Evolutionary conservation across 345 rosid genomes (phyloP).

Genomic region (Litchi chinensis): DNA sequence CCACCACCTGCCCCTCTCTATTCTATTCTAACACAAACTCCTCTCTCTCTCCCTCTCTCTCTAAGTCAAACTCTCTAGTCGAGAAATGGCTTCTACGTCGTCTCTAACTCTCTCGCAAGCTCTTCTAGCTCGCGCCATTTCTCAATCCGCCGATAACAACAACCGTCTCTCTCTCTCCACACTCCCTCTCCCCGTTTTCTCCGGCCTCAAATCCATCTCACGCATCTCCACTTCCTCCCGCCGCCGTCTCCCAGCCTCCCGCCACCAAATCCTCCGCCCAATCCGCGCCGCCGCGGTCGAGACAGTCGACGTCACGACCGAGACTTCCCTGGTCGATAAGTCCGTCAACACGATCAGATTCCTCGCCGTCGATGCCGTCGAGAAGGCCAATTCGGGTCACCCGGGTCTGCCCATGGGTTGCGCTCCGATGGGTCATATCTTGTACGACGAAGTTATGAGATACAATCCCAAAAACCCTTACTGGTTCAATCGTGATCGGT

Average conservation of each 20-base stretch:
- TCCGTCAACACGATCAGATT: constrained; percentile 86
- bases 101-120: constrained; percentile 59
- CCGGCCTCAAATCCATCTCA: constrained; percentile 52
- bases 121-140: constrained; percentile 52
- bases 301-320: constrained; percentile 51
- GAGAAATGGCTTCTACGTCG: constrained; percentile 59
- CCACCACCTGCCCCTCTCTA: neutral
- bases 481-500: constrained; percentile 98
- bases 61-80: neutral
- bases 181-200: constrained; percentile 46
- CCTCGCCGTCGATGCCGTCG: constrained; percentile 88
- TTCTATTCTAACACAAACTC: neutral
- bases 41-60: constrained; percentile 15
- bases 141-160: constrained; percentile 42
- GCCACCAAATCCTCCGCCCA: constrained; percentile 9
- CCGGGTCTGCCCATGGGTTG: constrained; percentile 99
- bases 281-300: constrained; percentile 59
- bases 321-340: constrained; percentile 69
- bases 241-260: constrained; percentile 32
- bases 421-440: constrained; percentile 89
- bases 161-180: constrained; percentile 45
- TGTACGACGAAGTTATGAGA: constrained; percentile 89
- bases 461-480: constrained; percentile 94
- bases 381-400: constrained; percentile 96
- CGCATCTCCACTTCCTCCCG: constrained; percentile 28